These are phyloP conservation scores for Populus tremula DNA, from an alignment of 345 rosid genomes.

Conservation along the genomic window DNA sequence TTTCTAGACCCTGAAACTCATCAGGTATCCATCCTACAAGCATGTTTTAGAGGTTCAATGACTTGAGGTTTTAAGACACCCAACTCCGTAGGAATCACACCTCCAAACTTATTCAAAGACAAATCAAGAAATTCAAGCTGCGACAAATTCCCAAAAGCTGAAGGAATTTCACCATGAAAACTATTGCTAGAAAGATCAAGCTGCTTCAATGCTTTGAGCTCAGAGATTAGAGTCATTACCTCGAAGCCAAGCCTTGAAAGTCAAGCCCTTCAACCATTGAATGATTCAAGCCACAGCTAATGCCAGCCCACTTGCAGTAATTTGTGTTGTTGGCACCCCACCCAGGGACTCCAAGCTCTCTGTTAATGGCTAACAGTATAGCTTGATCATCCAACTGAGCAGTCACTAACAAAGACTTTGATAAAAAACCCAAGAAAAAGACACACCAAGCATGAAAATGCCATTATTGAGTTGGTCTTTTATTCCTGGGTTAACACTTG, in stretches of 20 bases:
- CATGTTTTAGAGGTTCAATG: constrained; percentile 52
- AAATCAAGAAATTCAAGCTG: constrained; percentile 57
- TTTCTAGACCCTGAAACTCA: constrained; percentile 40
- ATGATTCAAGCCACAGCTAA: constrained; percentile 58
- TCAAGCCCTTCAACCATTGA: constrained; percentile 69
- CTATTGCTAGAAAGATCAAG: constrained; percentile 34
- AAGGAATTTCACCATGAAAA: constrained; percentile 24
- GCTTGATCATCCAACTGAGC: constrained; percentile 56
- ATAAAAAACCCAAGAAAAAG: constrained; percentile 55
- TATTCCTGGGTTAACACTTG: constrained; percentile 3
- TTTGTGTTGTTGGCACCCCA: constrained; percentile 69
- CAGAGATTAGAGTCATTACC: constrained; percentile 72
- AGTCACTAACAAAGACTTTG: constrained; percentile 41
- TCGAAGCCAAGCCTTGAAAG: constrained; percentile 65
- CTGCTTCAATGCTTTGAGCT: constrained; percentile 29
- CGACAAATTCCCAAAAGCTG: constrained; percentile 26
- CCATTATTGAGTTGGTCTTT: constrained; percentile 32
- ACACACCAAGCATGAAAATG: constrained; percentile 32
- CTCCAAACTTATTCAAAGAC: constrained; percentile 49
- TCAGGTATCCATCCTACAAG: constrained; percentile 53
- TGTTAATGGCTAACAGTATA: constrained; percentile 56
- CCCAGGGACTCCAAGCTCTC: constrained; percentile 71
- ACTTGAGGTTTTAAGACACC: constrained; percentile 35
- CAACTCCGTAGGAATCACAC: constrained; percentile 47
- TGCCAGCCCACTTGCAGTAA: constrained; percentile 77